phyloP scores from a whole-genome alignment of 495 filamentous ascomycete species.

The Aspergillus homomorphus region DNA sequence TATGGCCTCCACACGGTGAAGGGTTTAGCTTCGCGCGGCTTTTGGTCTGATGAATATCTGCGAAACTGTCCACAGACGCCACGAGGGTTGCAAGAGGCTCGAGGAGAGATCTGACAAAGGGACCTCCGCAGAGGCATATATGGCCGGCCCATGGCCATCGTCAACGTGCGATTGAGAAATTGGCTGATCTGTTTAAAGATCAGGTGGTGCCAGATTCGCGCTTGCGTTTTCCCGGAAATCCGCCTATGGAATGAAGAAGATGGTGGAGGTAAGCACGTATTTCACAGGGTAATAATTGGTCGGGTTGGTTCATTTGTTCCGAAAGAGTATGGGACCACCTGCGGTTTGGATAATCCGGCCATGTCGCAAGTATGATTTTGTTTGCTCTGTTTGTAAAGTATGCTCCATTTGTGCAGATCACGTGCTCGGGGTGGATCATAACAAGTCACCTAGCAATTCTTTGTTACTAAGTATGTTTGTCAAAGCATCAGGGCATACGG shows the following conservation, averaged over 20 bases:
- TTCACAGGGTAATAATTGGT: neutral
- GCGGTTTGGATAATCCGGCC: slow-evolving; percentile 7
- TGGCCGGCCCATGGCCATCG: slow-evolving; percentile 36
- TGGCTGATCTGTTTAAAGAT: slow-evolving; percentile 15
- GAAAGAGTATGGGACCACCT: slow-evolving; percentile 21
- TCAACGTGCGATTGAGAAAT: slow-evolving; percentile 14
- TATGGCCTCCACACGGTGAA: slow-evolving; percentile 52
- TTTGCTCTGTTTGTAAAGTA: slow-evolving; percentile 30
- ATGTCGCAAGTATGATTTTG: slow-evolving; percentile 9
- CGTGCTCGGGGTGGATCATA: slow-evolving; percentile 16
- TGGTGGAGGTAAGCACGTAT: neutral
- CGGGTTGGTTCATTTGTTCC: neutral
- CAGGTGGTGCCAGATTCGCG: slow-evolving; percentile 17
- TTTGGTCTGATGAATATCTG: slow-evolving; percentile 31
- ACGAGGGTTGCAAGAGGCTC: slow-evolving; percentile 22
- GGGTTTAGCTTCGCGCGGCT: slow-evolving; percentile 22
- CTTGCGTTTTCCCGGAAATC: neutral
- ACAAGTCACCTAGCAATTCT: no score
- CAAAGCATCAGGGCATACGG: no score
- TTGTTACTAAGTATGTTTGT: no score
- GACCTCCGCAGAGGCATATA: slow-evolving; percentile 42
- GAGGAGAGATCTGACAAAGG: slow-evolving; percentile 27
- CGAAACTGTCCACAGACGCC: slow-evolving; percentile 24
- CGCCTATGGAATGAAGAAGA: neutral
- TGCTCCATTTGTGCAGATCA: neutral